Evolutionary conservation across 208 protist species (phyloP), one percentile per base, ranked within the genome.

Genomic region (Crithidia fasciculata): DNA sequence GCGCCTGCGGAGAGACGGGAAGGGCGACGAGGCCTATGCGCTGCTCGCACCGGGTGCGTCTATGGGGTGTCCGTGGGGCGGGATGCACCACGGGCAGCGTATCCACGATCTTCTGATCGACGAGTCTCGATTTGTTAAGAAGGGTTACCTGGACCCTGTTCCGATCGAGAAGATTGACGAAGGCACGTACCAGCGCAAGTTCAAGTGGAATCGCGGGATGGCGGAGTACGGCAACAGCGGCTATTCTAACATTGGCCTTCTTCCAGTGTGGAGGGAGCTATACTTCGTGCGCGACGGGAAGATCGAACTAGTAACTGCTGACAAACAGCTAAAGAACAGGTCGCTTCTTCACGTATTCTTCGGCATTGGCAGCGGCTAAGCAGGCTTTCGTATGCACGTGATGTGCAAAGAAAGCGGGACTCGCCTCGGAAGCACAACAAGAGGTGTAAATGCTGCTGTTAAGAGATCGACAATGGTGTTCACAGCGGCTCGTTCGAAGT

Each of bases 61-160:
- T 16, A 85, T 97, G 77, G 89, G 84, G 5, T 94, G 90, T 40
- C 90, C 93, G 9, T 97, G 93, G 91, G 92, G 92, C 39, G 90
- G 90, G 40, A 93, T 95, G 82, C 91, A 95, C 55, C 78, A 94
- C 54, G 93, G 90, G 10, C 68, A 86, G n/a, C 84, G 82, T 12
- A 78, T 94, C 39, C 75, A 77, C 58, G 75, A 94, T 37, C 59
- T 95, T 60, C 68, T 97, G 19, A 71, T 47, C 8, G 89, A 94
- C 58, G 90, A 97, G 64, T n/a, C 74, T 3, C 74, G 74, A 7
- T 97, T 97, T 74, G 83, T 72, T 1, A 90, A 89, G 60, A 94
- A 89, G 56, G 90, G 87, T 2, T 95, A 95, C 73, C 78, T 97
- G 0, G 83, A 94, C 59, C 40, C 68, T 50, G 90, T 95, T 18